Conservation (phyloP, 2,329 filamentous ascomycete species). For the Fusarium agapanthi region DNA sequence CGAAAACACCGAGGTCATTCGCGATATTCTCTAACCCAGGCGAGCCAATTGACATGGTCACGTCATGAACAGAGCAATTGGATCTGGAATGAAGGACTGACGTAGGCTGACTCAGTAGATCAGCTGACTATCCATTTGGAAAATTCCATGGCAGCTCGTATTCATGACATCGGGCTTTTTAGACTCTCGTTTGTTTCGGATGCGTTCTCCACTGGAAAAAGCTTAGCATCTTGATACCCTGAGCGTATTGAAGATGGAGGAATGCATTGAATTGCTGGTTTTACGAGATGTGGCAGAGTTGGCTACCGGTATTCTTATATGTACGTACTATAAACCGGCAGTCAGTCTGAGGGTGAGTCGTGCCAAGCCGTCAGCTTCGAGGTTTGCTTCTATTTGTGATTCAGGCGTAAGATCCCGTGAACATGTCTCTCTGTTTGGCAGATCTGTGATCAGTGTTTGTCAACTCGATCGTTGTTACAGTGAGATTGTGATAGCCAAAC, state of each 20-base stretch:
- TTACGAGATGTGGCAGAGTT: background rate
- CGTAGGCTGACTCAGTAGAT: conserved; percentile 5
- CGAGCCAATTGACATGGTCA: background rate
- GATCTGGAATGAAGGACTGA: background rate
- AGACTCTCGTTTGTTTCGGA: conserved; percentile 28
- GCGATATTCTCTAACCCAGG: background rate
- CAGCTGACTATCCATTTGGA: conserved; percentile 10
- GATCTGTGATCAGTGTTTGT: background rate
- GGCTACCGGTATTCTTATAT: background rate
- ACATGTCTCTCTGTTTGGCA: conserved; percentile 1
- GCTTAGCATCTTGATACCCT: conserved; percentile 24
- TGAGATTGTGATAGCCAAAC: background rate
- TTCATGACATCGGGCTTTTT: background rate
- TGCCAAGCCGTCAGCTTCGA: conserved; percentile 9
- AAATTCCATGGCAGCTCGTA: conserved; percentile 4
- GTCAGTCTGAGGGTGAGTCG: background rate
- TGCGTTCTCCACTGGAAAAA: conserved; percentile 35
- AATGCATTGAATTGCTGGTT: background rate
- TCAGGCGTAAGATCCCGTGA: background rate
- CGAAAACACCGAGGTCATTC: conserved; percentile 1
- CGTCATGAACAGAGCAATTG: background rate
- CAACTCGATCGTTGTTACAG: background rate
- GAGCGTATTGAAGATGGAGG: background rate
- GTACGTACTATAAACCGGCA: background rate
- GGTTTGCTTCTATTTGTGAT: background rate